Evolutionary conservation across 257 asterid genomes (phyloP), one percentile per base, ranked within the genome.

Genomic region (Ilex asprella): DNA sequence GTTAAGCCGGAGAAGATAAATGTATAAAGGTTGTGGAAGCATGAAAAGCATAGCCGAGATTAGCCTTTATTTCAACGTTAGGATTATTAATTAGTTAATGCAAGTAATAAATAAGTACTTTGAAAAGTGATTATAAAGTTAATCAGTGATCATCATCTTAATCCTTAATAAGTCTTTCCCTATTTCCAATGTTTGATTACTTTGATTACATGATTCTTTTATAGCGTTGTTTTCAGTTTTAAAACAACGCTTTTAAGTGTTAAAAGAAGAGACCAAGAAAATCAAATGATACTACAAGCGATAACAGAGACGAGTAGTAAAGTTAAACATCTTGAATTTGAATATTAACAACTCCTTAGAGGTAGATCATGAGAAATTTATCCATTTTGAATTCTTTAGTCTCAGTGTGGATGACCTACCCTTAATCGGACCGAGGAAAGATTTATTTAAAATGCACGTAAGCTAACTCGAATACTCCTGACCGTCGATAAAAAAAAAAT

Each of bases 51-150:
- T 55, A 56, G 60, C 65, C 50, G 58, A 78, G 69, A 69, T 68
- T 62, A 70, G 70, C 72, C 76, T 85, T 78, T 72, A 65, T 78
- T 68, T 66, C 58, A 76, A 80, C 79, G 82, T 73, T 74, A 76
- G 79, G 85, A 85, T 76, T 80, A 82, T 77, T 82, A 70, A 43
- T 31, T 61, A 70, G 49, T 31, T 61, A 69, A n/a, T 57, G 58
- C 56, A 63, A 63, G 72, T n/a, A 73, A 81, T 65, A 55, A 21
- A 12, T 55, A 10, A 58, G 9, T 16, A 27, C 32, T 56, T 44
- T 35, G 14, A 47, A 55, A 56, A 65, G 62, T 46, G 59, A 70
- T 72, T 16, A 60, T 55, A 44, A 66, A 54, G 58, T 30, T 15
- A 59, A 3, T 15, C 54, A 49, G 1, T 12, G n/a, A 49, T 49